A percentile compares a stretch with the other conserved stretches of the same genome.
phyloP scores from a whole-genome alignment of 345 rosid species.

The Cardamine chenopodiifolia region DNA sequence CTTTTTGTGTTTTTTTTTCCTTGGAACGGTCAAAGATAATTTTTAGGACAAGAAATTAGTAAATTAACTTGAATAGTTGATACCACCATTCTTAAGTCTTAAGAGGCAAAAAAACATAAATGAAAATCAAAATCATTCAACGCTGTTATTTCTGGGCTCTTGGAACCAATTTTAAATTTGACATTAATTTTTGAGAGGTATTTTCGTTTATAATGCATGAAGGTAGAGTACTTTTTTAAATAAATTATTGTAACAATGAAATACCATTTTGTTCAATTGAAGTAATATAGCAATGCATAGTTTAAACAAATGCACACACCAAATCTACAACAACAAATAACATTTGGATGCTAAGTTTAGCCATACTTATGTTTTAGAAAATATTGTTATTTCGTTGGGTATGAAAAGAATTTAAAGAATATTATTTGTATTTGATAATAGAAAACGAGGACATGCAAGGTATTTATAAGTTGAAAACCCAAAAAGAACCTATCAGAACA shows the following conservation, averaged over 20 bases:
- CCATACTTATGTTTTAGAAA: background rate
- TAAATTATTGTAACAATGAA: background rate
- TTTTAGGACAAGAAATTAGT: background rate
- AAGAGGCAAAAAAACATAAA: background rate
- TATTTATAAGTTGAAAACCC: background rate
- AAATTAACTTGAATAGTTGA: background rate
- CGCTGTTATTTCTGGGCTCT: background rate
- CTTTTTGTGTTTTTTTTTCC: no score
- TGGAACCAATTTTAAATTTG: no score
- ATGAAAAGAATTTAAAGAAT: background rate
- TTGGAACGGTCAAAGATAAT: background rate
- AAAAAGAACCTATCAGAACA: background rate
- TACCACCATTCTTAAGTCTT: background rate
- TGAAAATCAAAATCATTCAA: background rate
- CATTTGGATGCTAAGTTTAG: background rate
- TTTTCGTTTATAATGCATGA: background rate
- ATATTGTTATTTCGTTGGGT: background rate
- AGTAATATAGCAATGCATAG: background rate
- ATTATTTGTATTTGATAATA: background rate
- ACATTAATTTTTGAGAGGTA: background rate
- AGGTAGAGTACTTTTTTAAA: background rate
- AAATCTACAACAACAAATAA: background rate
- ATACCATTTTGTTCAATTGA: no score
- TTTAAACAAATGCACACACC: background rate
- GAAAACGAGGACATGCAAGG: background rate